These are phyloP conservation scores for Suhomyces chickasaworum DNA, from an alignment of 1,139 yeast species.

Conservation along the genomic window DNA sequence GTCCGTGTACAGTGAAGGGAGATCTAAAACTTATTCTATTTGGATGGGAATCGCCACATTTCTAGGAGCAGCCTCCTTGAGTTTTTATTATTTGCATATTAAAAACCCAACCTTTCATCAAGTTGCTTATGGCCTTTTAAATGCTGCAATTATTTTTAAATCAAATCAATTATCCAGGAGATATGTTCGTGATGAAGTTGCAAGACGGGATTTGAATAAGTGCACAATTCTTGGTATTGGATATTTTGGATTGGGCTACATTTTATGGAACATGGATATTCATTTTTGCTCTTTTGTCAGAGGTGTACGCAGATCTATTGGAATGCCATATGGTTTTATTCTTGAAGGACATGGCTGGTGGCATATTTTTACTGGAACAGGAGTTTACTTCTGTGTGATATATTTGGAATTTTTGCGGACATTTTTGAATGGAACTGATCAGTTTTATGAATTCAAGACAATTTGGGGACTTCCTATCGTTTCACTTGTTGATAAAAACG, in stretches of 20 bases:
- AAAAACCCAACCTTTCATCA: constrained; percentile 90
- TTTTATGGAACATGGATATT: constrained; percentile 84
- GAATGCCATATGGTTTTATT: constrained; percentile 85
- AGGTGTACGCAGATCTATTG: constrained; percentile 60
- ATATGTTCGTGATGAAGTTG: constrained; percentile 51
- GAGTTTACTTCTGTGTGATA: constrained; percentile 58
- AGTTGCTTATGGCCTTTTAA: constrained; percentile 68
- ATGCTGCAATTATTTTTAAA: constrained; percentile 59
- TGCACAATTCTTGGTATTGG: constrained; percentile 63
- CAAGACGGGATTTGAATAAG: constrained; percentile 49
- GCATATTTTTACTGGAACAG: constrained; percentile 86
- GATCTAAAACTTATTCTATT: constrained; percentile 36
- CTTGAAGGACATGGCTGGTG: constrained; percentile 98
- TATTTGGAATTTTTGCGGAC: constrained; percentile 74
- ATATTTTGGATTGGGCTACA: constrained; percentile 72
- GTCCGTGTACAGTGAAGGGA: constrained; percentile 75
- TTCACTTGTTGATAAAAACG: constrained; percentile 32
- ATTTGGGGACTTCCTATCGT: constrained; percentile 36
- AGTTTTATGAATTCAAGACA: constrained; percentile 56
- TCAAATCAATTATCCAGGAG: constrained; percentile 52
- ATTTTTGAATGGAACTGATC: constrained; percentile 54
- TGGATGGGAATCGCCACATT: constrained; percentile 60
- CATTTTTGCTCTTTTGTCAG: constrained; percentile 73
- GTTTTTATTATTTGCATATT: constrained; percentile 63
- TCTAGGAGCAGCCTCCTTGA: constrained; percentile 55